Conservation (phyloP, 495 filamentous ascomycete species). For the Hypoxylon fuscum region DNA sequence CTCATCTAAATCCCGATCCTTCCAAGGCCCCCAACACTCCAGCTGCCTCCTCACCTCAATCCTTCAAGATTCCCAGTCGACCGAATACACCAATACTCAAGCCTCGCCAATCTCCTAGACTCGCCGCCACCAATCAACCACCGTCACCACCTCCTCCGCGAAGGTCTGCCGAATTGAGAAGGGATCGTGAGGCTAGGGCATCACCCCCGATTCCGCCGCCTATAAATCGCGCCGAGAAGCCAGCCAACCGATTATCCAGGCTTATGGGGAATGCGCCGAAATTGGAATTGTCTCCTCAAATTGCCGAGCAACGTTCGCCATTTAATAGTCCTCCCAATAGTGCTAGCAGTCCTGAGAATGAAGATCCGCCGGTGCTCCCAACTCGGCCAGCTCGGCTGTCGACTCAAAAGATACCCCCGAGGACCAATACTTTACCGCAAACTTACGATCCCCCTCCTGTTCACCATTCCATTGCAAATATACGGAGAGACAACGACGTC, state of each 20-base stretch:
- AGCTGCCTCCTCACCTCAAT: conserved; percentile 58
- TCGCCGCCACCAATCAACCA: conserved; percentile 52
- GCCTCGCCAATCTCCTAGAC: conserved; percentile 53
- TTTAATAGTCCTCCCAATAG: conserved; percentile 91
- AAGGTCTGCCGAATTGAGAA: conserved; percentile 59
- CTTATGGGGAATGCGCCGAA: conserved; percentile 38
- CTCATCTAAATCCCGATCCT: conserved; percentile 58
- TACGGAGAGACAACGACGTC: conserved; percentile 48
- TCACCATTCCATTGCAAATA: conserved; percentile 57
- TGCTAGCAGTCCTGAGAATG: conserved; percentile 66
- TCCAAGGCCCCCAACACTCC: conserved; percentile 57
- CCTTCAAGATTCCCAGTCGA: conserved; percentile 62
- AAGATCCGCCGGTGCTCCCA: conserved; percentile 55
- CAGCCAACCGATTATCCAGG: conserved; percentile 59
- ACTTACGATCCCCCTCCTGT: conserved; percentile 59
- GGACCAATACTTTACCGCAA: conserved; percentile 42
- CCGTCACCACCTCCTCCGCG: conserved; percentile 65
- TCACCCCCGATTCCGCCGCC: conserved; percentile 68
- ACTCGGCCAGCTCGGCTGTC: conserved; percentile 48
- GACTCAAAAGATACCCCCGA: conserved; percentile 31
- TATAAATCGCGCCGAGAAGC: conserved; percentile 84
- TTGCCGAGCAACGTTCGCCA: conserved; percentile 69
- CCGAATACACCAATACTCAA: conserved; percentile 60
- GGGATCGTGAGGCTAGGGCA: conserved; percentile 50
- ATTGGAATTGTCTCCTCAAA: conserved; percentile 43